Evolutionary conservation across 2,329 filamentous ascomycete species (phyloP), one percentile per base, ranked within the genome.

Genomic region (Reticulascus tulasneorum): DNA sequence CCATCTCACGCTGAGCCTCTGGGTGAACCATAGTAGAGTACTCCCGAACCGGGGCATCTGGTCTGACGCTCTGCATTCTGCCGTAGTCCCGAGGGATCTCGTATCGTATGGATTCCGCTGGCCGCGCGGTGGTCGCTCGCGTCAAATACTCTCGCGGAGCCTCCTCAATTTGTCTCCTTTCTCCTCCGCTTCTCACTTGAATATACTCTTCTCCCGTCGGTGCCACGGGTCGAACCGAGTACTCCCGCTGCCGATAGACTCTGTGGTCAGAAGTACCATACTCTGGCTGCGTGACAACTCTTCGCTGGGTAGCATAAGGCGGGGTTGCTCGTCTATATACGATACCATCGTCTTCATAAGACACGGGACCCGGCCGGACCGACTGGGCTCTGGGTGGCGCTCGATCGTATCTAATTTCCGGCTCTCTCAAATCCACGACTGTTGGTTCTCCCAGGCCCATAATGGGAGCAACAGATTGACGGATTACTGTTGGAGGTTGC

Each of bases 371-470:
- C 5, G 73, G 57, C 38, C 73, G 69, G 40, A 73, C 69, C 5
- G 75, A 71, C 6, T 69, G 53, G 28, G 74, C 66, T 23, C 75
- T 71, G 16, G 68, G 64, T 2, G 71, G 66, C 10, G 70, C 60
- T 47, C 82, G 75, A 51, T 91, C 86, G 48, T 89, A 88, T 27
- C 82, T 59, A 34, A 79, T 54, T 37, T 80, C 75, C 17, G 69
- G 62, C 20, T 80, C 77, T 12, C 67, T 58, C 16, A 56, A 53
- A 23, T 56, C 53, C 18, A 52, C 42, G n/a, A n/a, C n/a, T n/a
- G n/a, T n/a, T n/a, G n/a, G n/a, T n/a, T n/a, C n/a, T n/a, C n/a
- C n/a, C n/a, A n/a, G n/a, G n/a, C n/a, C n/a, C n/a, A 30, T 10
- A 37, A 33, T 21, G 25, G 75, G 69, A 5, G 71, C 74, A 12